Evolutionary conservation across 805 yeast genomes (phyloP), one percentile per base, ranked within the genome.

Genomic region (Sugiyamaella mastotermitis): DNA sequence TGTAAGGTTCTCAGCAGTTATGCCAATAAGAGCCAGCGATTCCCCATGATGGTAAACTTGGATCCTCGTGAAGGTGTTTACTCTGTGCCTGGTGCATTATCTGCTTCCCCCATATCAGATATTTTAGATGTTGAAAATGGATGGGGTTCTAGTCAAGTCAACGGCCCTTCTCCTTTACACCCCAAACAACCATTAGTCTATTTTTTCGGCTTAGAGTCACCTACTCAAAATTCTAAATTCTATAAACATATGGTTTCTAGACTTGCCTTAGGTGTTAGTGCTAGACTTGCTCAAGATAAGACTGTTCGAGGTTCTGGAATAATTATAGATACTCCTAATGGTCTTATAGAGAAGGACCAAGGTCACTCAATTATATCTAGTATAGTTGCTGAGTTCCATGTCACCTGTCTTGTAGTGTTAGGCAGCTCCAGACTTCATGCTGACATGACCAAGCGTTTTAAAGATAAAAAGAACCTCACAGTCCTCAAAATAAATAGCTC

Each of bases 141-240:
- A 1, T 82, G 94, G 66, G 95, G 94, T 45, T 84, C 85, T 33
- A 76, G 84, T 1, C 77, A 88, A 1, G 65, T 71, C 43, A 77
- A 81, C 46, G 64, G 68, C 1, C 68, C 68, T 1, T 52, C 66
- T 2, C 46, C 51, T 4, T 47, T 58, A 1, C 88, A 83, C 56
- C 83, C 84, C n/a, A 84, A 85, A 56, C 94, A 85, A 58, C 97
- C 97, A 0, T 57, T 82, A n/a, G 90, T 83, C 6, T 80, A 82
- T 51, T 78, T 72, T 51, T 86, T 68, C 59, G 98, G 97, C 0
- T 69, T 79, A 37, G 83, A 79, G 34, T 60, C 65, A 25, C 67
- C 75, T 9, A 48, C 60, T 1, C 79, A 76, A 9, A 86, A 86
- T 56, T 55, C 71, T 30, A 71, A 68, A 30, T 66, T 71, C 37